Conservation (phyloP, 2,329 filamentous ascomycete species). For the Clonostachys chloroleuca region DNA sequence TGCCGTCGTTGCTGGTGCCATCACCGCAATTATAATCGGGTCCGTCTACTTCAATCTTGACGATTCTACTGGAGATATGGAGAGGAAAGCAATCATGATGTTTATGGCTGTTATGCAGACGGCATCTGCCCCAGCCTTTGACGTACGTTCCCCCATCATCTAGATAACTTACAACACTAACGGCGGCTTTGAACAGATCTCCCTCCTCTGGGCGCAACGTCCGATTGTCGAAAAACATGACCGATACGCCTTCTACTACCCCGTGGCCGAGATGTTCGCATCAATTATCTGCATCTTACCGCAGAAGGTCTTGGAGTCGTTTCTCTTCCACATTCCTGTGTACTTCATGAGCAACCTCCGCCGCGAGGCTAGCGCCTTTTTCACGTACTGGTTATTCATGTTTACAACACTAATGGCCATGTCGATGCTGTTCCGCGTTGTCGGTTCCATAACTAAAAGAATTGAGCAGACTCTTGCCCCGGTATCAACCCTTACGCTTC, state of each 20-base stretch:
- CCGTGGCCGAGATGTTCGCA: constrained; percentile 18
- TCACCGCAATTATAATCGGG: constrained; percentile 57
- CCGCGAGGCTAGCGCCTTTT: constrained; percentile 37
- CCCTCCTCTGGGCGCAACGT: constrained; percentile 32
- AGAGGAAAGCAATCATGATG: constrained; percentile 47
- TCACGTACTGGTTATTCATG: constrained; percentile 36
- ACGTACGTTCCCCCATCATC: too few species aligned
- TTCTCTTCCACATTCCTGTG: constrained; percentile 36
- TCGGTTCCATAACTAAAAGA: constrained; percentile 66
- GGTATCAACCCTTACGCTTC: constrained; percentile 49
- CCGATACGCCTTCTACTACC: constrained; percentile 27
- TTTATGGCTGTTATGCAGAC: constrained; percentile 54
- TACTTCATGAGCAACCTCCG: constrained; percentile 44
- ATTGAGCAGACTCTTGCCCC: constrained; percentile 57
- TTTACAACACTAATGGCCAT: constrained; percentile 43
- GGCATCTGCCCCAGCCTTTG: too few species aligned
- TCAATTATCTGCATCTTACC: constrained; percentile 33
- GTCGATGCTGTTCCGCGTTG: constrained; percentile 71
- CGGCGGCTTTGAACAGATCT: constrained; percentile 50
- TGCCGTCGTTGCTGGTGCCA: constrained; percentile 25
- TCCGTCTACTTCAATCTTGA: constrained; percentile 53
- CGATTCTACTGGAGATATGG: constrained; percentile 44
- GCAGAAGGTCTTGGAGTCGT: constrained; percentile 26
- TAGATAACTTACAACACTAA: constrained; percentile 38
- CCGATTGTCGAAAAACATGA: constrained; percentile 26